phyloP scores from a whole-genome alignment of 2,329 filamentous ascomycete genomes.

The Ophiosphaerella herpotricha region DNA sequence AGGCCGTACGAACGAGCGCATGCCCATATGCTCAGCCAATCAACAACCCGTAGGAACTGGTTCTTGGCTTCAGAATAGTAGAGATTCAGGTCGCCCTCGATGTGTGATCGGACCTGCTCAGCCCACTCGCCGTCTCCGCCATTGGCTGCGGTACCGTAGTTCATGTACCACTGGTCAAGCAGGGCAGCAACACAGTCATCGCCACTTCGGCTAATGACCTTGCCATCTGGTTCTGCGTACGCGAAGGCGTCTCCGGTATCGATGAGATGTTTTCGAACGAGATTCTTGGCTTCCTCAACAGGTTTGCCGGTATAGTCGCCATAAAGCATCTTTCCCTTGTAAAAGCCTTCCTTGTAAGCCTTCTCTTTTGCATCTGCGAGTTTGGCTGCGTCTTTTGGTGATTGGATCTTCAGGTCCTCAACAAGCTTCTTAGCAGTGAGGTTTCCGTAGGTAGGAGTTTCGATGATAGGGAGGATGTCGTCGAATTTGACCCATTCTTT shows the following conservation, averaged over 20 bases:
- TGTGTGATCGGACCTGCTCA: conserved; percentile 59
- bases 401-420: conserved; percentile 93
- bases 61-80: conserved; percentile 66
- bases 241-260: conserved; percentile 80
- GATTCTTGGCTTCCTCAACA: conserved; percentile 84
- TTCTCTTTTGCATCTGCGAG: conserved; percentile 93
- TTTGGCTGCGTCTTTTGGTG: conserved; percentile 90
- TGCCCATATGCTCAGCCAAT: conserved; percentile 87
- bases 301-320: conserved; percentile 87
- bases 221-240: conserved; percentile 89
- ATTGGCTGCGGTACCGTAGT: conserved; percentile 71
- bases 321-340: conserved; percentile 87
- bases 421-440: conserved; percentile 81
- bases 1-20: conserved; percentile 90
- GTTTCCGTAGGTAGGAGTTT: conserved; percentile 83
- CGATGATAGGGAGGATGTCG: conserved; percentile 78
- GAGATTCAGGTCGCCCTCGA: conserved; percentile 70
- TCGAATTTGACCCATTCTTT: conserved; percentile 89
- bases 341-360: conserved; percentile 97
- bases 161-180: conserved; percentile 97
- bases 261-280: conserved; percentile 78
- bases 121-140: conserved; percentile 82
- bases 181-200: conserved; percentile 93
- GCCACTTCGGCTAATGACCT: conserved; percentile 84
- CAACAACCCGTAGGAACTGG: conserved; percentile 78